Percentiles rank a stretch among this genome's conserved stretches.
These are phyloP conservation scores for Agaricus blazei DNA, from an alignment of 768 basidiomycete genomes.

Conservation along the genomic window DNA sequence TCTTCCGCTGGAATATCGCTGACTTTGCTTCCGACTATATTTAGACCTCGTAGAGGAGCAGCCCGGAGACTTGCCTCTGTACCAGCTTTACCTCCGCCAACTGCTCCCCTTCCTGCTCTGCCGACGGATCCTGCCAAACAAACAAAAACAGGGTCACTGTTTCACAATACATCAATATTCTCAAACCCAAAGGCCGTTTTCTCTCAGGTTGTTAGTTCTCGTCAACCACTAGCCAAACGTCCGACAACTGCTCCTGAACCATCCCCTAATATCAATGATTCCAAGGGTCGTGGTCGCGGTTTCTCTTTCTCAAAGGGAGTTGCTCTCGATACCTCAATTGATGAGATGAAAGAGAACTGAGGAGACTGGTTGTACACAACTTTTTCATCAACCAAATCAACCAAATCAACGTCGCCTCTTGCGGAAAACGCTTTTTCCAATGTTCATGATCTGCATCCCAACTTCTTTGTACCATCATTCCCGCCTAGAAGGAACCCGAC, in stretches of 20 bases:
- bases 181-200: constrained; percentile 4
- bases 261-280: constrained; percentile 4
- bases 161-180: constrained; percentile 3
- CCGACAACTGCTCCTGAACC: neutral
- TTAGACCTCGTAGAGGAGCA: constrained; percentile 33
- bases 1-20: constrained; percentile 2
- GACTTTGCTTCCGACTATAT: neutral
- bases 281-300: constrained; percentile 24
- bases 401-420: no score
- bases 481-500: neutral
- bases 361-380: no score
- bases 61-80: constrained; percentile 29
- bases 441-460: no score
- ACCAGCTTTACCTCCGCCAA: constrained; percentile 34
- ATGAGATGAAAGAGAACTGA: constrained; percentile 38
- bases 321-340: constrained; percentile 23
- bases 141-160: constrained; percentile 11
- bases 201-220: constrained; percentile 7
- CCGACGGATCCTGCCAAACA: constrained; percentile 14
- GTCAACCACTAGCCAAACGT: neutral
- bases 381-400: no score
- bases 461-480: neutral
- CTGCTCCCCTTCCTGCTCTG: constrained; percentile 33
- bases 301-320: constrained; percentile 26
- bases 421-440: no score